Evolutionary conservation across 176 grass and related monocot genomes (phyloP), one percentile per base, ranked within the genome.

Genomic region (Carex littledalei): DNA sequence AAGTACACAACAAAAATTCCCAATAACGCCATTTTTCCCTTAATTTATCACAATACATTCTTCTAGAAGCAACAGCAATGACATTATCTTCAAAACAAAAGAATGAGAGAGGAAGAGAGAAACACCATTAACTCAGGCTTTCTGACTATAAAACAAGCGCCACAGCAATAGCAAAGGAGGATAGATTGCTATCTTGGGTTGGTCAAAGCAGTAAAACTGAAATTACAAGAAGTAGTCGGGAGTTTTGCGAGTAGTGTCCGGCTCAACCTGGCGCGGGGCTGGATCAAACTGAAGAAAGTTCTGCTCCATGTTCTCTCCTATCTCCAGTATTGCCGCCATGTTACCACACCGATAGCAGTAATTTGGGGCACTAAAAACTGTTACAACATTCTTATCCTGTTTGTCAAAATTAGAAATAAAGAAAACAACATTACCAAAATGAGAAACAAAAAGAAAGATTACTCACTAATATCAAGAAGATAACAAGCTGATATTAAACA

Each of bases 171-270:
- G 2, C 68, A 82, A 61, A 62, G 72, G 82, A 89, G 89, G 79
- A 85, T 87, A 83, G 37, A 67, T 61, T 74, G 91, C 86, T 86
- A 88, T 85, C 84, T 87, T 88, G 21, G 6, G 80, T 32, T 72
- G 84, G 87, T 89, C 83, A 91, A 87, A 85, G 86, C 37, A 86
- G 79, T 57, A 68, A 81, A 70, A 79, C 78, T 73, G 85, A 84
- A 91, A 90, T 94, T 94, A 97, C 89, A 94, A 91, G 90, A 97
- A 94, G 87, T 94, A 97, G 87, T 97, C 94, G 3, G 94, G 94
- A 41, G 94, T 97, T 68, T 97, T 97, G 86, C 92, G 94, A 35
- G 94, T 94, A 21, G 86, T 93, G 76, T 97, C 94, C 0, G 94
- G 94, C 62, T 97, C 94, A 73, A 97, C 92, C 87, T 97, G 94